Conservation (phyloP, 2,329 filamentous ascomycete species). For the Colletotrichum sp. region DNA sequence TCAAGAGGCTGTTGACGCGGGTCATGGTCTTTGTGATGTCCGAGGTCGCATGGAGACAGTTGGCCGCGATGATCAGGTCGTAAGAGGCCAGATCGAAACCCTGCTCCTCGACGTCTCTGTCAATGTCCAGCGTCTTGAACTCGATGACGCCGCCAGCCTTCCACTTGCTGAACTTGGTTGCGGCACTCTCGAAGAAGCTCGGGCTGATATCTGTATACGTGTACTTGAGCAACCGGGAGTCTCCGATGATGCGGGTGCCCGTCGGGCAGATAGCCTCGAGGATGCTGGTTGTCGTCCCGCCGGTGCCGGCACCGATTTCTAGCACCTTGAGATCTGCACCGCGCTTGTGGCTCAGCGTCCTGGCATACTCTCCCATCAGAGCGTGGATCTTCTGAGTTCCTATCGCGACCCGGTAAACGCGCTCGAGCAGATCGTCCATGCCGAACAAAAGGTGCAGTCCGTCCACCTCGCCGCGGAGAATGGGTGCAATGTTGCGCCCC, state of each 20-base stretch:
- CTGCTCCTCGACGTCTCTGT: slow-evolving; percentile 30
- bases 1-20: slow-evolving; percentile 30
- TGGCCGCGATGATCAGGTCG: slow-evolving; percentile 43
- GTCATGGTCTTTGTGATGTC: slow-evolving; percentile 25
- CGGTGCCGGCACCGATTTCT: not conserved
- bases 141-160: not conserved
- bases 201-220: slow-evolving; percentile 32
- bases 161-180: not conserved
- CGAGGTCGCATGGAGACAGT: slow-evolving; percentile 32
- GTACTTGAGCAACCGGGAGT: slow-evolving; percentile 23
- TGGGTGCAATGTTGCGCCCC: not conserved
- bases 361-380: not conserved
- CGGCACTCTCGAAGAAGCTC: slow-evolving; percentile 25
- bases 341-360: not conserved
- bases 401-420: not conserved
- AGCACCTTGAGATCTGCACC: not conserved
- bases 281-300: not conserved
- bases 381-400: slow-evolving; percentile 1
- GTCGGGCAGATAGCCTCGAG: not conserved
- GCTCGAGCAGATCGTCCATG: slow-evolving; percentile 2
- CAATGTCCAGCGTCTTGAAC: slow-evolving; percentile 30
- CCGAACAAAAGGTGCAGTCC: not conserved
- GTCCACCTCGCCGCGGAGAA: not conserved
- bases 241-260: not conserved
- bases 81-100: slow-evolving; percentile 34